A percentile compares a stretch with the other conserved stretches of the same genome.
phyloP scores from a whole-genome alignment of 176 grass and related monocot species.

The Tillandsia leiboldiana region DNA sequence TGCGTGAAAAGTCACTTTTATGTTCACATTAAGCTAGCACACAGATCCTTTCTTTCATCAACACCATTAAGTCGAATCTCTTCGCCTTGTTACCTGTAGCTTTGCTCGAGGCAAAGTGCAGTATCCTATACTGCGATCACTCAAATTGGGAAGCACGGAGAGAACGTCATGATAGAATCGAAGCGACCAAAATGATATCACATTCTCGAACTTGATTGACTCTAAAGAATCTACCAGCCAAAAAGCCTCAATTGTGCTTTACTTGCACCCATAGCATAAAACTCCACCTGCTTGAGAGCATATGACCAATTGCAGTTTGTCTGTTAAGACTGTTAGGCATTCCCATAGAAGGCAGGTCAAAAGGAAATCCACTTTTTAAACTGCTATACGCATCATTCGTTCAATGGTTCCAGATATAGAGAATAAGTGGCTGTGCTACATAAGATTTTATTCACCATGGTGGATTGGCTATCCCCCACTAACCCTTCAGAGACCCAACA shows the following conservation, averaged over 20 bases:
- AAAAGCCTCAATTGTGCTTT: not conserved
- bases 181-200: conserved; percentile 11
- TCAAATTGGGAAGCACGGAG: too few relatives aligned
- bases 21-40: too few relatives aligned
- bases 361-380: conserved; percentile 58
- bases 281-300: conserved; percentile 17
- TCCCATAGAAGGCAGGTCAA: conserved; percentile 42
- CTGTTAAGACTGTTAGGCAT: conserved; percentile 20
- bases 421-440: conserved; percentile 53
- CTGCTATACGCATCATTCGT: conserved; percentile 32
- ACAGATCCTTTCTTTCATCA: too few relatives aligned
- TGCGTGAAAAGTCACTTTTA: too few relatives aligned
- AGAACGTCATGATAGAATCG: not conserved
- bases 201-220: conserved; percentile 9
- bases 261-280: conserved; percentile 23
- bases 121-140: too few relatives aligned
- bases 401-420: conserved; percentile 58
- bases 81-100: too few relatives aligned
- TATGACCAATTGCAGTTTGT: conserved; percentile 20
- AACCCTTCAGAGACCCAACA: conserved; percentile 33
- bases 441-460: conserved; percentile 75
- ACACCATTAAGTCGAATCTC: too few relatives aligned
- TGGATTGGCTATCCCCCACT: conserved; percentile 25
- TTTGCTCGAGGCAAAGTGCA: too few relatives aligned
- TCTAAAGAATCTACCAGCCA: not conserved